Base-by-base conservation (phyloP, 2,329 filamentous ascomycete genomes). In the Colletotrichum sp. region DNA sequence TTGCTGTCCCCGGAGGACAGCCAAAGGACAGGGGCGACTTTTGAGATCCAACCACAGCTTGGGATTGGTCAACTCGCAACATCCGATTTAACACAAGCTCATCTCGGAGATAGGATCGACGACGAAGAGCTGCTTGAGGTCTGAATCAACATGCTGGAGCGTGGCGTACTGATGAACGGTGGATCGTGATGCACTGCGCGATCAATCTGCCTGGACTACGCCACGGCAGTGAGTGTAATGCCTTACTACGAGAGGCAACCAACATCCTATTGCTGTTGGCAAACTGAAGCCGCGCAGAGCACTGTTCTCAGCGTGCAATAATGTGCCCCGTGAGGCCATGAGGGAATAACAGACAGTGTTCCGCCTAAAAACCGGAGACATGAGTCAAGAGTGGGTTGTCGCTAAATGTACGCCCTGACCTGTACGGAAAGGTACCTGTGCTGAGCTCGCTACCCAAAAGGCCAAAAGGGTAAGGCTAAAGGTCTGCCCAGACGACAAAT, bases 371-470 rank as follows among this genome's bases (percentile, higher is more conserved):
- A 49, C 18, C 28, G 21, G 44, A 65, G 30, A 74, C 70, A 59
- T 36, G 74, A 76, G 70, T 74, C 74, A 74, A 74, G 74, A 60
- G 59, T 24, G 32, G 21, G 59, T 55, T 21, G 44, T 39, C 21
- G 59, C 34, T 65, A 69, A 6, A 44, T 26, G 34, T 36, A 74
- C 74, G 28, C 74, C 64, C 73, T 64, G 26, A 9, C 16, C 18
- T 12, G 26, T 30, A 13, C n/a, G 30, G n/a, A 63, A 39, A 21
- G 49, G 34, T 12, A 62, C 36, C 30, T 52, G 39, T 21, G 18
- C 57, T 49, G 44, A 13, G 52, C 32, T 44, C 21, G 44, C 24
- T 34, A 36, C 32, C 24, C 36, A 24, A 18, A 26, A 26, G 30
- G 30, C 67, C 15, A 57, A 52, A 55, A 49, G 15, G 63, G 66